These are phyloP conservation scores for Pestalotiopsis sp. DNA, from an alignment of 2,329 filamentous ascomycete genomes.

Conservation along the genomic window DNA sequence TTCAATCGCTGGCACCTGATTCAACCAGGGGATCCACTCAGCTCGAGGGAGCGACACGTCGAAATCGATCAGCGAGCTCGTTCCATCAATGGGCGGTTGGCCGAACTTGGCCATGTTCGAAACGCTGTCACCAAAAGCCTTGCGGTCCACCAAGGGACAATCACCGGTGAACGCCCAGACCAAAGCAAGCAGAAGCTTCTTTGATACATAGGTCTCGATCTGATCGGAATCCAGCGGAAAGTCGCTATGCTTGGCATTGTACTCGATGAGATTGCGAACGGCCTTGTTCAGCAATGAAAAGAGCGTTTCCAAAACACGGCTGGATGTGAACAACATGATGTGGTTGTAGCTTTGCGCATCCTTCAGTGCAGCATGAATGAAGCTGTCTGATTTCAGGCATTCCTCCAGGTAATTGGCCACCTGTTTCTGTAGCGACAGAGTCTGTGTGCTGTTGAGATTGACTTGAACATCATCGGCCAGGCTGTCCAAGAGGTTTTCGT, in stretches of 20 bases:
- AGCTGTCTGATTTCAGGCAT: conserved; percentile 75
- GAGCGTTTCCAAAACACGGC: conserved; percentile 85
- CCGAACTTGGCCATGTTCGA: conserved; percentile 83
- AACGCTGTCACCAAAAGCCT: conserved; percentile 83
- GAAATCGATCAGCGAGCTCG: conserved; percentile 90
- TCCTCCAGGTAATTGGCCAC: conserved; percentile 78
- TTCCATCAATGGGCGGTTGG: conserved; percentile 74
- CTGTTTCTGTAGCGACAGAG: conserved; percentile 74
- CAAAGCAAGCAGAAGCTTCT: conserved; percentile 88
- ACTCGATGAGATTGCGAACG: conserved; percentile 89
- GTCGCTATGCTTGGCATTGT: conserved; percentile 91
- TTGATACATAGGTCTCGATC: conserved; percentile 84
- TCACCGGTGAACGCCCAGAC: conserved; percentile 97
- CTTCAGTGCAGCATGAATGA: conserved; percentile 75
- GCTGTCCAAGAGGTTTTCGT: conserved; percentile 92
- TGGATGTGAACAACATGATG: conserved; percentile 97
- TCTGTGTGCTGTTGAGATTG: conserved; percentile 72
- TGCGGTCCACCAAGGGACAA: conserved; percentile 84
- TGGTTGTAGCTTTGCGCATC: conserved; percentile 80
- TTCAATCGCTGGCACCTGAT: conserved; percentile 89
- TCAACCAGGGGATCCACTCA: conserved; percentile 93
- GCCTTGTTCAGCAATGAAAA: conserved; percentile 96
- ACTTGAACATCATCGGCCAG: conserved; percentile 87
- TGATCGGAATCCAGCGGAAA: conserved; percentile 91
- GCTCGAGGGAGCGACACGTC: conserved; percentile 84